Conservation (phyloP, 2,329 filamentous ascomycete genomes). For the Fusarium udum region DNA sequence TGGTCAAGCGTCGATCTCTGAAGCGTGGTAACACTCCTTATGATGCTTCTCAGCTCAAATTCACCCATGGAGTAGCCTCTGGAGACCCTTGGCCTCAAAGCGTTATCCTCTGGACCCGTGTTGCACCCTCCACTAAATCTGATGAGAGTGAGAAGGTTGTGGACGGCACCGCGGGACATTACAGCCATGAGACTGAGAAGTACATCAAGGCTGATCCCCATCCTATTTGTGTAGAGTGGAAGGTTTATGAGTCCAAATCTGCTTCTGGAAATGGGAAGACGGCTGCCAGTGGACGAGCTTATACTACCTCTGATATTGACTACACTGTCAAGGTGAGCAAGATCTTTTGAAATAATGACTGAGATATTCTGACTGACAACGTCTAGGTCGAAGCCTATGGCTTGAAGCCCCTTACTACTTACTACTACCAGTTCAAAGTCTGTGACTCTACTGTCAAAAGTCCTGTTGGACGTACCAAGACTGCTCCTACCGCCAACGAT, state of each 20-base stretch:
- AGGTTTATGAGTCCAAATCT: slow-evolving; percentile 57
- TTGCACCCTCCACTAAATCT: slow-evolving; percentile 56
- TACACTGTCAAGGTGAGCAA: slow-evolving; percentile 73
- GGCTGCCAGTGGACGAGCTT: slow-evolving; percentile 67
- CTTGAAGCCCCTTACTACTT: slow-evolving; percentile 70
- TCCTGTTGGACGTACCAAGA: slow-evolving; percentile 75
- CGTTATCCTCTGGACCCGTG: slow-evolving; percentile 65
- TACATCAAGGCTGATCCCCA: slow-evolving; percentile 50
- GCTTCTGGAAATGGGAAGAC: slow-evolving; percentile 48
- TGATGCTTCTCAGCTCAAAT: slow-evolving; percentile 56
- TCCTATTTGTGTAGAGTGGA: slow-evolving; percentile 75
- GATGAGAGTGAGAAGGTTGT: slow-evolving; percentile 51
- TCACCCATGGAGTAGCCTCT: slow-evolving; percentile 69
- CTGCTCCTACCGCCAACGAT: slow-evolving; percentile 66
- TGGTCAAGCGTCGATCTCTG: slow-evolving; percentile 26
- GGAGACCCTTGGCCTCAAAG: slow-evolving; percentile 64
- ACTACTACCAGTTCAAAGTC: slow-evolving; percentile 76
- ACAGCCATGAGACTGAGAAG: slow-evolving; percentile 58
- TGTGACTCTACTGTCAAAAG: slow-evolving; percentile 71
- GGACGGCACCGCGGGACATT: slow-evolving; percentile 54
- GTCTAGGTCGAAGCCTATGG: slow-evolving; percentile 69
- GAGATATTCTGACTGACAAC: background rate
- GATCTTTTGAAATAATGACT: fast-evolving
- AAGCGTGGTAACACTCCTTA: slow-evolving; percentile 21
- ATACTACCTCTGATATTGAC: slow-evolving; percentile 78